Evolutionary conservation across 495 filamentous ascomycete genomes (phyloP).

Genomic region (Lasiosphaeria ovina): DNA sequence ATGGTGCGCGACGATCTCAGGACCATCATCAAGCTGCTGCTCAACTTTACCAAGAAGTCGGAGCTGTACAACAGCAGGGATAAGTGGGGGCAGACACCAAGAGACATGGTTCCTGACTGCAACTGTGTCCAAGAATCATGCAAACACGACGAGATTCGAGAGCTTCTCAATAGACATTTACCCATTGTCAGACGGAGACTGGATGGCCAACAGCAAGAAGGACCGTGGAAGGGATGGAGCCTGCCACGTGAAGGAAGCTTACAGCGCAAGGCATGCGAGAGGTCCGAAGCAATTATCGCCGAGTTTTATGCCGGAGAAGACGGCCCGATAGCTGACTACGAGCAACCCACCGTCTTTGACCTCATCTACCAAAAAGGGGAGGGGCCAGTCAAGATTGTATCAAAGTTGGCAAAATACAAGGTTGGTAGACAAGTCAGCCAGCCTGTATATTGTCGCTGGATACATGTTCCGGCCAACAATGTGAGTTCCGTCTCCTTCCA

Average conservation of each 20-base stretch:
- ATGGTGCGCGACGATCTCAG: background rate
- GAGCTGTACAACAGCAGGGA: constrained; percentile 9
- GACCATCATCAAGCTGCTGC: constrained; percentile 2
- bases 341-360: background rate
- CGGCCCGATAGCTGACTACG: background rate
- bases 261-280: constrained; percentile 1
- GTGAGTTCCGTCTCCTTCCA: background rate
- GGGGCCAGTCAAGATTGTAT: constrained; percentile 3
- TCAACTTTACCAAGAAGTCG: constrained; percentile 4
- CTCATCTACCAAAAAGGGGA: constrained; percentile 3
- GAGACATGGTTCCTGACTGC: background rate
- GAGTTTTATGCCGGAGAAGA: constrained; percentile 4
- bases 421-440: background rate
- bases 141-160: background rate
- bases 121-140: background rate
- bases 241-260: background rate
- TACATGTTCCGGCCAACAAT: constrained; percentile 12
- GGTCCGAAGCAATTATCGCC: constrained; percentile 1
- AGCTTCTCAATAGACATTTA: constrained; percentile 1
- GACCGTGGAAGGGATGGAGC: constrained; percentile 4
- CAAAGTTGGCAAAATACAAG: background rate
- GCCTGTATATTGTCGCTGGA: constrained; percentile 4
- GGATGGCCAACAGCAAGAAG: background rate
- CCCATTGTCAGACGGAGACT: background rate
- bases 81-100: background rate